phyloP scores from a whole-genome alignment of 2,329 filamentous ascomycete species.

The Fonsecaea pugnacius region DNA sequence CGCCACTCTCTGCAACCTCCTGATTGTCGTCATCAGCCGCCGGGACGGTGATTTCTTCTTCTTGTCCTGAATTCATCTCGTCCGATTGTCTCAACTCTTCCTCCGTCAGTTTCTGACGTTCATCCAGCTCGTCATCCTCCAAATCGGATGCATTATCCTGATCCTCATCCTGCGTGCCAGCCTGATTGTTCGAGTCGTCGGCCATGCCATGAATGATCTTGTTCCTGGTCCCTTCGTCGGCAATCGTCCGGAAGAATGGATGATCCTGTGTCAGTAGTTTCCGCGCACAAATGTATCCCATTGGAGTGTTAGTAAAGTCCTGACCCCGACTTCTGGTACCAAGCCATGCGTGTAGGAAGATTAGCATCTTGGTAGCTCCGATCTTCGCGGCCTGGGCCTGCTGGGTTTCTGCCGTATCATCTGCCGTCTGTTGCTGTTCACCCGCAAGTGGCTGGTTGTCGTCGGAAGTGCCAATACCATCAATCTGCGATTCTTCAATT shows the following conservation, averaged over 20 bases:
- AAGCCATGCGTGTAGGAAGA: conserved; percentile 44
- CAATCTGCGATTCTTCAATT: not conserved
- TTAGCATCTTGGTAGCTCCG: conserved; percentile 32
- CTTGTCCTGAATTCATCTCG: conserved; percentile 51
- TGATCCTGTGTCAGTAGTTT: conserved; percentile 38
- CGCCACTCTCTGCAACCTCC: not conserved
- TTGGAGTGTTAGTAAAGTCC: conserved; percentile 42
- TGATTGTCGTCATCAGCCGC: not conserved
- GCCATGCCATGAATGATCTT: not conserved
- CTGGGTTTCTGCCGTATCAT: conserved; percentile 5
- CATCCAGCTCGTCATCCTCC: conserved; percentile 19
- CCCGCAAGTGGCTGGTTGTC: not conserved
- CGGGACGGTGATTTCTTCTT: conserved; percentile 24
- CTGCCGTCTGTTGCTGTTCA: not conserved
- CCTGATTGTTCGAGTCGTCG: not conserved
- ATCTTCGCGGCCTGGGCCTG: conserved; percentile 10
- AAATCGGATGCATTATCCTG: conserved; percentile 16
- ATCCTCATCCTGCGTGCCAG: not conserved
- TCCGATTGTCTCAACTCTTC: conserved; percentile 55
- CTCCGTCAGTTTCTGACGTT: conserved; percentile 52
- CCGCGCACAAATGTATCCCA: conserved; percentile 44
- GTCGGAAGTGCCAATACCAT: not conserved
- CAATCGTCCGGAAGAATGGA: conserved; percentile 38
- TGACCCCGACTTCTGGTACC: conserved; percentile 42
- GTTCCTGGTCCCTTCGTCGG: conserved; percentile 1